Conservation (phyloP, 768 basidiomycete genomes). For the Auricularia heimuer region DNA sequence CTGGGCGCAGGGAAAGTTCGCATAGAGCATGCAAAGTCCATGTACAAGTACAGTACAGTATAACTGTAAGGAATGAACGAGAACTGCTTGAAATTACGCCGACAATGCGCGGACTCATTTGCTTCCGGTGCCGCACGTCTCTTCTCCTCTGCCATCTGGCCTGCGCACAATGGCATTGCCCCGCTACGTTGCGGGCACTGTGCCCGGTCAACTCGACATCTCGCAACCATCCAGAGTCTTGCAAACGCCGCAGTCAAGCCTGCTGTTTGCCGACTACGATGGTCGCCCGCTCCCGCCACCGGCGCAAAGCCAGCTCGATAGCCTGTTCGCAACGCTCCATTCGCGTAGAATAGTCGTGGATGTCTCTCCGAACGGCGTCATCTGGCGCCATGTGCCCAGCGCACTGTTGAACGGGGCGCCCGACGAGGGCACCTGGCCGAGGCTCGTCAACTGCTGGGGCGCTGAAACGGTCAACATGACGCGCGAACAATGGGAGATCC, state of each 20-base stretch:
- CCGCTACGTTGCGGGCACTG: conserved; percentile 24
- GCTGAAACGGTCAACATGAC: conserved; percentile 25
- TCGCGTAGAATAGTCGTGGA: conserved; percentile 58
- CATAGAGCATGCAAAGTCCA: conserved; percentile 7
- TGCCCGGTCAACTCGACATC: conserved; percentile 58
- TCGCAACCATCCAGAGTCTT: conserved; percentile 53
- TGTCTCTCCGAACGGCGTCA: conserved; percentile 34
- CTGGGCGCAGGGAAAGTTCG: conserved; percentile 65
- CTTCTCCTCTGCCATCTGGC: no score
- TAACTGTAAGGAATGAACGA: no score
- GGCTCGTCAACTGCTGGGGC: conserved; percentile 55
- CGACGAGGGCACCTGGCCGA: conserved; percentile 66
- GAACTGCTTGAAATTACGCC: no score
- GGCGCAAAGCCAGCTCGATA: neutral
- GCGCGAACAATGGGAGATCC: conserved; percentile 80
- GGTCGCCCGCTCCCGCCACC: conserved; percentile 42
- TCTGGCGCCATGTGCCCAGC: conserved; percentile 72
- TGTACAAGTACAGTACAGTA: no score
- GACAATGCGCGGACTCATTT: no score
- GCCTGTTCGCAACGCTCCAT: neutral
- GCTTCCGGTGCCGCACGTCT: no score
- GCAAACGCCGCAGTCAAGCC: conserved; percentile 42
- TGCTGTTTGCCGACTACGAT: conserved; percentile 71
- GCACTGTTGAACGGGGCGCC: conserved; percentile 45
- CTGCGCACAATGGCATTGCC: no score